Evolutionary conservation across 371 early-diverging fungal species (phyloP).

Genomic region (Actinomortierella ambigua): DNA sequence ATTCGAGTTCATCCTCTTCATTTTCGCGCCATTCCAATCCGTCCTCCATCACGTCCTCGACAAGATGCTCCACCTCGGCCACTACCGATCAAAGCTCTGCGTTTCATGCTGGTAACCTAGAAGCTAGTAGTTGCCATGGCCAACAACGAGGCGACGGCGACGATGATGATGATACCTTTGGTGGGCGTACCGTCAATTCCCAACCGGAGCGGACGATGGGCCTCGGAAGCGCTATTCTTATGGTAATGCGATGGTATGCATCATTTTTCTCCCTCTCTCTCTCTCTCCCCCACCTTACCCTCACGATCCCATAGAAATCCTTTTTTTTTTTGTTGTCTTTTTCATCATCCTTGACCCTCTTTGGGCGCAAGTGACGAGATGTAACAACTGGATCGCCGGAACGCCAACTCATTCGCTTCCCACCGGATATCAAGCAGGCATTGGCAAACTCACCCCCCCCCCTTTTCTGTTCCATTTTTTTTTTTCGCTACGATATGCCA

Average conservation of each 20-base stretch:
- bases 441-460: neutral
- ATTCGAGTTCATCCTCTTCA: neutral
- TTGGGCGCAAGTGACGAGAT: too few species aligned
- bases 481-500: too few species aligned
- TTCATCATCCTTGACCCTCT: too few species aligned
- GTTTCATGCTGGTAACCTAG: neutral
- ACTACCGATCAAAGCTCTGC: neutral
- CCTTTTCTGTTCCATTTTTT: neutral
- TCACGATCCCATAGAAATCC: too few species aligned
- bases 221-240: conserved; percentile 42
- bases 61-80: neutral
- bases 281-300: too few species aligned
- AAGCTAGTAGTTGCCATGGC: neutral
- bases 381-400: too few species aligned
- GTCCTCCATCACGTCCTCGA: neutral
- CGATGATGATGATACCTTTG: too few species aligned
- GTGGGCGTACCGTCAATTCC: too few species aligned
- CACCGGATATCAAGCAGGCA: neutral
- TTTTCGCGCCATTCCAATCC: neutral
- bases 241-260: conserved; percentile 49
- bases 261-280: too few species aligned
- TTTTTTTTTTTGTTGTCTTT: too few species aligned
- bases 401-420: neutral
- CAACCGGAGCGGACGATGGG: conserved; percentile 40
- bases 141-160: too few species aligned